These are phyloP conservation scores for Quercus glauca DNA, from an alignment of 306 rosid genomes.

Conservation along the genomic window DNA sequence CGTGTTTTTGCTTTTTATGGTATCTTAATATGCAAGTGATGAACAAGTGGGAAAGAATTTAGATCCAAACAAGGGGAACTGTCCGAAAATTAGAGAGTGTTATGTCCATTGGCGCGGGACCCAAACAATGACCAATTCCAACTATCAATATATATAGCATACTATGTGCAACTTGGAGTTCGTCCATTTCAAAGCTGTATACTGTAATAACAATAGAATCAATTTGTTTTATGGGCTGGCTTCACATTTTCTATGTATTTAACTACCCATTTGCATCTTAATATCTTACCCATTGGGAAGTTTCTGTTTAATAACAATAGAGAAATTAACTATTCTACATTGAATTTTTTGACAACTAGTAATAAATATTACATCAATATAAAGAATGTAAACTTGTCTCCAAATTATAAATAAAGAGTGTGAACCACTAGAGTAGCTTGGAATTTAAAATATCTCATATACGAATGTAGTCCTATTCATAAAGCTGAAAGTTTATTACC, in stretches of 20 bases:
- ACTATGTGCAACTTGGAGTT: slow-evolving; percentile 9
- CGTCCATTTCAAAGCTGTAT: slow-evolving; percentile 21
- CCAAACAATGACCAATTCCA: background rate
- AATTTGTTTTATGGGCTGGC: background rate
- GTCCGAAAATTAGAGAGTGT: background rate
- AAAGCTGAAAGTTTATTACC: too few species aligned
- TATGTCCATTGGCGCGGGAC: background rate
- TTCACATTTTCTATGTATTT: background rate
- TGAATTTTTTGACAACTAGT: too few species aligned
- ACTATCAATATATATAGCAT: background rate
- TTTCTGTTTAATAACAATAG: too few species aligned
- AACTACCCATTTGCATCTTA: too few species aligned
- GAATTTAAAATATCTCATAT: too few species aligned
- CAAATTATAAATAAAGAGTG: too few species aligned
- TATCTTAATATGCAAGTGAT: background rate
- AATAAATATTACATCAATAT: too few species aligned
- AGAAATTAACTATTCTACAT: too few species aligned
- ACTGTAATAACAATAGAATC: background rate
- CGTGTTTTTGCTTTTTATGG: background rate
- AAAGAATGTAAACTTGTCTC: too few species aligned
- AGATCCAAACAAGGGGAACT: slow-evolving; percentile 3
- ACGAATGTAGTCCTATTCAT: too few species aligned
- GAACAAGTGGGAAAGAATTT: background rate
- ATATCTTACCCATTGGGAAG: too few species aligned
- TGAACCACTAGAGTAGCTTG: too few species aligned